Conservation (phyloP, 805 yeast species). For the Cyberlindnera petersonii region DNA sequence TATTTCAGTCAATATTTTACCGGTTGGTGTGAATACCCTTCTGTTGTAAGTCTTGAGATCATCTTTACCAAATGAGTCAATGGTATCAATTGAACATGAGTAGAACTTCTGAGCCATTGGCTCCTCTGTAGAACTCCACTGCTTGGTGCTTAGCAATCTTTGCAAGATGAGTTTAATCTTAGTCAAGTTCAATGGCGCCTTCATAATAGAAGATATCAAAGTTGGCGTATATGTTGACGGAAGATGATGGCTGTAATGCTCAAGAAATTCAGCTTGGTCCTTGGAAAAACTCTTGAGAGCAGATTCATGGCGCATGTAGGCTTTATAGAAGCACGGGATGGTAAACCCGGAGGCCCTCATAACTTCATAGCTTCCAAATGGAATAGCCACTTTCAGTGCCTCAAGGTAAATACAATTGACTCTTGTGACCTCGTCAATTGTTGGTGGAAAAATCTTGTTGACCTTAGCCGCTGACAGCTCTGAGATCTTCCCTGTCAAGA, state of each 20-base stretch:
- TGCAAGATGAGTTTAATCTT: constrained; percentile 65
- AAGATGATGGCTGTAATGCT: constrained; percentile 31
- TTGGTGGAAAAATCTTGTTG: constrained; percentile 86
- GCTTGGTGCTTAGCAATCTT: constrained; percentile 50
- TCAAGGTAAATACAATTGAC: constrained; percentile 82
- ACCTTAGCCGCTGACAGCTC: constrained; percentile 58
- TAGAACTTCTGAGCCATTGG: constrained; percentile 38
- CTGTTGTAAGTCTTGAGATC: constrained; percentile 48
- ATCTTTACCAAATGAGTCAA: constrained; percentile 76
- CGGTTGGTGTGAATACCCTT: constrained; percentile 85
- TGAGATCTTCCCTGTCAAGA: constrained; percentile 50
- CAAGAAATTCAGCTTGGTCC: constrained; percentile 40
- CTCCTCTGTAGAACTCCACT: constrained; percentile 35
- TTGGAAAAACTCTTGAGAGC: constrained; percentile 66
- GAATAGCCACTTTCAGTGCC: constrained; percentile 61
- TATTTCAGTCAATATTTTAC: constrained; percentile 78
- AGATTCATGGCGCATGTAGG: constrained; percentile 91
- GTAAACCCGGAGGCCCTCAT: constrained; percentile 77
- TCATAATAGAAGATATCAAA: constrained; percentile 56
- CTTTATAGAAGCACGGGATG: constrained; percentile 87
- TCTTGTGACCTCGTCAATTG: constrained; percentile 89
- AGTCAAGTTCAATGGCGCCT: constrained; percentile 67
- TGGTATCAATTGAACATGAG: constrained; percentile 54
- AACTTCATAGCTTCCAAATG: constrained; percentile 71
- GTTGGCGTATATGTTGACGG: constrained; percentile 42